Conservation (phyloP, 257 asterid genomes). For the Solanum lycopersicoides region DNA sequence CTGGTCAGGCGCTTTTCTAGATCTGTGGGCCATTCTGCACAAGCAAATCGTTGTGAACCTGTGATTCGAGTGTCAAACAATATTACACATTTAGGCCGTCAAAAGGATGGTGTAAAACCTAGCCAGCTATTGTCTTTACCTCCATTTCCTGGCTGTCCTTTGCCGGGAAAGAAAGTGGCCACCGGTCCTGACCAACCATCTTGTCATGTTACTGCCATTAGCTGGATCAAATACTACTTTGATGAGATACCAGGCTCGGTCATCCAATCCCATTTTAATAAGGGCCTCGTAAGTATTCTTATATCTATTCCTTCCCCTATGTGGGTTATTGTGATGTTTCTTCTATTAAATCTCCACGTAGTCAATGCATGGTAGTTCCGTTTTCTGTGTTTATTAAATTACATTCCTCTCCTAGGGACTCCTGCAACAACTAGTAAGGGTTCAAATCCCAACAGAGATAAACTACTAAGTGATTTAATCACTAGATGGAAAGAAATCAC, state of each 20-base stretch:
- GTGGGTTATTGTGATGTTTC: not conserved
- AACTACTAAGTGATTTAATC: not conserved
- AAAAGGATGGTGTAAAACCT: conserved; percentile 65
- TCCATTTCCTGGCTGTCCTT: conserved; percentile 74
- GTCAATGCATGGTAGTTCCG: not conserved
- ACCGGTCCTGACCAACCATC: conserved; percentile 1
- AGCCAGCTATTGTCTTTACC: conserved; percentile 76
- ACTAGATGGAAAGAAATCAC: not conserved
- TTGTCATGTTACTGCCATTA: conserved; percentile 64
- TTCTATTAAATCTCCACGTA: not conserved
- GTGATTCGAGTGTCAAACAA: conserved; percentile 68
- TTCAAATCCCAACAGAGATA: not conserved
- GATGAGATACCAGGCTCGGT: conserved; percentile 49
- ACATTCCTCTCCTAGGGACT: not conserved
- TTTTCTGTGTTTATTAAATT: not conserved
- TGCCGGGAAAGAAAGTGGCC: conserved; percentile 54
- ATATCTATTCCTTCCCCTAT: not conserved
- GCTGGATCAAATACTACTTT: conserved; percentile 94
- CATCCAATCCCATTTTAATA: conserved; percentile 64
- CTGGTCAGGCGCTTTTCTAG: conserved; percentile 26
- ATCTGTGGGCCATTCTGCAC: conserved; percentile 33
- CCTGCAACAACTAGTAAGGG: not conserved
- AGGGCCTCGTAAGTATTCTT: conserved; percentile 56
- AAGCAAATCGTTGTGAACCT: conserved; percentile 17
- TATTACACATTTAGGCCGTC: conserved; percentile 55